Evolutionary conservation across 2,329 filamentous ascomycete genomes (phyloP), one percentile per base, ranked within the genome.

Genomic region (Colletotrichum sp.): DNA sequence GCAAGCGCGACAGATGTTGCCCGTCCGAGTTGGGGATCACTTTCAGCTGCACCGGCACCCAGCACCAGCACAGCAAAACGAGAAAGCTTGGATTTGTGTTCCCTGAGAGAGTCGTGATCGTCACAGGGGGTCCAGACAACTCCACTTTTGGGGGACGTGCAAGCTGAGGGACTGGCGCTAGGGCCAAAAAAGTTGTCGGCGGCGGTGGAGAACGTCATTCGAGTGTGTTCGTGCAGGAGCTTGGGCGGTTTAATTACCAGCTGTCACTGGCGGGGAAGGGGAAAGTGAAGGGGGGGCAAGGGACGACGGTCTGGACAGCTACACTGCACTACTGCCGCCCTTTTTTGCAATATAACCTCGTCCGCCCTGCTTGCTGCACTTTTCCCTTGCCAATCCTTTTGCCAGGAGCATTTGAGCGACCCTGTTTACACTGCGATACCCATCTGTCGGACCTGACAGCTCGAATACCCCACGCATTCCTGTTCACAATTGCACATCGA

Each of bases 401-500:
- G 36, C 30, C 22, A 22, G 55, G 57, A 25, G 9, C 34, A 25
- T 8, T 57, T 27, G 55, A 48, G 32, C n/a, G 57, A 71, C 16
- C 19, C 25, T 71, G 15, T 16, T n/a, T 28, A 27, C 32, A 52
- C n/a, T n/a, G 27, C 70, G n/a, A 72, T 55, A 67, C 16, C 27
- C 22, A 22, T 34, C n/a, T 63, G 3, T 36, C 44, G 19, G 30
- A 25, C 44, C 27, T 15, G 16, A 36, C 59, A 48, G 27, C 59
- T 19, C 34, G 55, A 39, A 6, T 16, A 34, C 44, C 44, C 44
- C 44, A 52, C 6, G 44, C 68, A 13, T 28, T 6, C 30, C 63
- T 8, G 19, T 19, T 16, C 34, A 32, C 28, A 32, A 63, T 82
- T 84, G 82, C 72, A 81, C 44, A 76, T 79, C 68, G 77, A 78